Evolutionary conservation across 495 filamentous ascomycete genomes (phyloP).

Genomic region (Tuber magnatum): DNA sequence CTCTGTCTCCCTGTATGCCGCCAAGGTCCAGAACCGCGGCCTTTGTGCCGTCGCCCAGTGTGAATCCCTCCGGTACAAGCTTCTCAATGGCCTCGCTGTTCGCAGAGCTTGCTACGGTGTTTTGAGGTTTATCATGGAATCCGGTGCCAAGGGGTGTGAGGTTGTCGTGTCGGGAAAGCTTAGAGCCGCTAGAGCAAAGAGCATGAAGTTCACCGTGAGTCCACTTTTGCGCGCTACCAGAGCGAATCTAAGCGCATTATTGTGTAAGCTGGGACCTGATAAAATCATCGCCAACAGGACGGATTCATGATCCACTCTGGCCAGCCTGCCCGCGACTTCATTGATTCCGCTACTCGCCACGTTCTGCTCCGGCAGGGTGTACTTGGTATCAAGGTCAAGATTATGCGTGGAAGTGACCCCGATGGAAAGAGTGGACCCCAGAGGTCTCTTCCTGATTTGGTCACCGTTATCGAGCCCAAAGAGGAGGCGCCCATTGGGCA

Average conservation of each 20-base stretch:
- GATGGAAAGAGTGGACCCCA: slow-evolving; percentile 96
- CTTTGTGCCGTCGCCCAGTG: slow-evolving; percentile 99
- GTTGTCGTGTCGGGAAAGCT: slow-evolving; percentile 99
- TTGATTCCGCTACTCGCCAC: slow-evolving; percentile 95
- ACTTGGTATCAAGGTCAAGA: slow-evolving; percentile 99
- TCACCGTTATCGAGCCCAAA: slow-evolving; percentile 99
- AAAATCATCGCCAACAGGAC: slow-evolving; percentile 50
- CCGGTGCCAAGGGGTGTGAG: slow-evolving; percentile 97
- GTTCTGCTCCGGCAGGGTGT: slow-evolving; percentile 99
- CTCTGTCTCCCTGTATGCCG: slow-evolving; percentile 98
- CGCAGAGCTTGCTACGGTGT: slow-evolving; percentile 98
- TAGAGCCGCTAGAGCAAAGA: slow-evolving; percentile 95
- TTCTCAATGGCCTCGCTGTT: slow-evolving; percentile 97
- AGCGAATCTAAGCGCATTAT: background rate
- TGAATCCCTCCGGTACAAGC: slow-evolving; percentile 99
- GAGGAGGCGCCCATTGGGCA: slow-evolving; percentile 90
- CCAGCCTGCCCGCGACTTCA: slow-evolving; percentile 98
- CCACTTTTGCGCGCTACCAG: background rate
- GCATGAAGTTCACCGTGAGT: slow-evolving; percentile 98
- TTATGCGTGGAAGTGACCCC: slow-evolving; percentile 99
- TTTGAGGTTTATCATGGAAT: slow-evolving; percentile 99
- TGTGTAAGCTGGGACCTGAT: slow-evolving; percentile 1
- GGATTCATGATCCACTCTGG: slow-evolving; percentile 99
- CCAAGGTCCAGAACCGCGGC: slow-evolving; percentile 99
- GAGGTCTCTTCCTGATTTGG: slow-evolving; percentile 94